phyloP scores from a whole-genome alignment of 306 rosid genomes.

The Prosopis cineraria region DNA sequence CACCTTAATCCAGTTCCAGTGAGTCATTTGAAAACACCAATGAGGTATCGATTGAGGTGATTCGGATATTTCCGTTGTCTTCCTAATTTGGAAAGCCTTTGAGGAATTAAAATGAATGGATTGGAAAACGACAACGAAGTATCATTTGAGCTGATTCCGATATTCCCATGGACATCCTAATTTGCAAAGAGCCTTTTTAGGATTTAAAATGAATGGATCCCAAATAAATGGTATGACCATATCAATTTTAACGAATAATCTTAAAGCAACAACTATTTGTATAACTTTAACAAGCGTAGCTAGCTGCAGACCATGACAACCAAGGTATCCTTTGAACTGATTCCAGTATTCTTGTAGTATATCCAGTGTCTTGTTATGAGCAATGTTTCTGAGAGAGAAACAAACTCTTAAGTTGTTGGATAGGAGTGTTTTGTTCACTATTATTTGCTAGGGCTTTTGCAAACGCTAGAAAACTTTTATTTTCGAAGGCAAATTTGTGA shows the following conservation, averaged over 20 bases:
- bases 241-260: background rate
- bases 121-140: background rate
- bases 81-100: no score
- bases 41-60: no score
- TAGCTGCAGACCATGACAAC: background rate
- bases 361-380: no score
- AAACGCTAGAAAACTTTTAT: no score
- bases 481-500: no score
- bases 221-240: background rate
- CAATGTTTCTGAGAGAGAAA: no score
- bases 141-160: background rate
- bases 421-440: no score
- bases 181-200: no score
- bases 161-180: background rate
- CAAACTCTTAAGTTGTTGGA: no score
- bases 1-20: background rate
- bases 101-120: background rate
- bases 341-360: background rate
- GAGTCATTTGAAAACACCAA: no score
- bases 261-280: background rate
- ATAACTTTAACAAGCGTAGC: background rate
- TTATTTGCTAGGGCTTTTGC: no score
- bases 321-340: background rate
- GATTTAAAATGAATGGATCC: background rate
- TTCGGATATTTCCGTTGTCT: no score